Evolutionary conservation across 2,329 filamentous ascomycete genomes (phyloP).

Genomic region (Colletotrichum caudatum): DNA sequence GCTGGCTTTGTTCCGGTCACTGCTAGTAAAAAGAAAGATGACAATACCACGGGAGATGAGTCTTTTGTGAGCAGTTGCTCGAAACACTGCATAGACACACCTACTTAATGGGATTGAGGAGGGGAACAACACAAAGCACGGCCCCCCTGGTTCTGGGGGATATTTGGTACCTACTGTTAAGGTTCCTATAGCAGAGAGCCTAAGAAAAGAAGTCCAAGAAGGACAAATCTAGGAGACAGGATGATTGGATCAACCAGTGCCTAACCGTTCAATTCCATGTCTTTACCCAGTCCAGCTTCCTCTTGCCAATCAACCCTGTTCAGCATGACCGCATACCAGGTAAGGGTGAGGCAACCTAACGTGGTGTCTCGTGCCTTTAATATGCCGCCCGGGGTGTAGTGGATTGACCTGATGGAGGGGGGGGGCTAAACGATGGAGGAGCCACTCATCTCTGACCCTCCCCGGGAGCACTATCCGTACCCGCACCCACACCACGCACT

Average conservation of each 20-base stretch:
- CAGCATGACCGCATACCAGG: not conserved
- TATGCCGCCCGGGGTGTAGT: slow-evolving; percentile 10
- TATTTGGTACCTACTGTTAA: slow-evolving; percentile 2
- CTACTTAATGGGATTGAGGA: slow-evolving; percentile 32
- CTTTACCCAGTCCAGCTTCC: not conserved
- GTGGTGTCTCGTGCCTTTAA: slow-evolving; percentile 33
- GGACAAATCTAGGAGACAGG: not conserved
- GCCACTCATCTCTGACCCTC: slow-evolving; percentile 38
- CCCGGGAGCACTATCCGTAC: slow-evolving; percentile 40
- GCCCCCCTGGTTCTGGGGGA: slow-evolving; percentile 9
- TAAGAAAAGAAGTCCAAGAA: not conserved
- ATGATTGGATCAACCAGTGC: not conserved
- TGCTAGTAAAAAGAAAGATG: not conserved
- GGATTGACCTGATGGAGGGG: slow-evolving; percentile 21
- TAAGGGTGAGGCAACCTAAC: slow-evolving; percentile 15
- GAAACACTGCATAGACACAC: slow-evolving; percentile 37
- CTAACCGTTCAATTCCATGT: not conserved
- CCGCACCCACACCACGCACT: slow-evolving; percentile 45
- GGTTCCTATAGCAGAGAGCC: not conserved
- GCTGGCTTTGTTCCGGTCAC: not conserved
- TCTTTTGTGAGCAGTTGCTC: slow-evolving; percentile 25
- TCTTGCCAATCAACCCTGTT: not conserved
- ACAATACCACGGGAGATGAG: not conserved
- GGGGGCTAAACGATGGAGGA: slow-evolving; percentile 27
- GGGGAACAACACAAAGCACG: slow-evolving; percentile 37